Evolutionary conservation across 148 eudicot species (phyloP).

Genomic region (Drosera capensis): DNA sequence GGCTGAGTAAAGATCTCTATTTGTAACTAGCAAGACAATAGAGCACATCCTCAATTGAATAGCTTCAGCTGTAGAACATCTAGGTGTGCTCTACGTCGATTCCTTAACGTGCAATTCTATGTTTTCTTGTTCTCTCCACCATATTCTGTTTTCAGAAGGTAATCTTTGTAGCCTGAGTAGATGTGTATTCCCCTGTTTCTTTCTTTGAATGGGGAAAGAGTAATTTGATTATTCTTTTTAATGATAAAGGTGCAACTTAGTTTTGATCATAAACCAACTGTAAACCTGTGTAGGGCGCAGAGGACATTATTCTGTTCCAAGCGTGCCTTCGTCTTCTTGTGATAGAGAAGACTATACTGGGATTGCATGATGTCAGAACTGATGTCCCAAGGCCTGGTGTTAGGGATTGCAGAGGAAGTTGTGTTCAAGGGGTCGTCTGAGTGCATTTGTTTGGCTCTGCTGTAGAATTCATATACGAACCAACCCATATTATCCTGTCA

Average conservation of each 20-base stretch:
- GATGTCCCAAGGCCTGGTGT: background rate
- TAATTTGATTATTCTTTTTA: slow-evolving; percentile 1
- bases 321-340: slow-evolving; percentile 47
- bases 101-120: no score
- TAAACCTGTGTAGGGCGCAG: slow-evolving; percentile 44
- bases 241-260: background rate
- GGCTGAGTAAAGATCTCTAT: no score
- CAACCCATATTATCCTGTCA: background rate
- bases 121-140: no score
- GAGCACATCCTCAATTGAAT: no score
- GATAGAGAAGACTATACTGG: slow-evolving; percentile 72
- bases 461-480: background rate
- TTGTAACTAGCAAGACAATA: no score
- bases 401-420: background rate
- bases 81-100: no score
- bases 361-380: slow-evolving; percentile 21
- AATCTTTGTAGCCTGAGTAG: no score
- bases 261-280: background rate
- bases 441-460: background rate
- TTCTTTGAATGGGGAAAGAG: background rate
- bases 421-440: background rate
- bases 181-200: no score
- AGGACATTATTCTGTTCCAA: slow-evolving; percentile 36
- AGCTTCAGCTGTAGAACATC: no score
- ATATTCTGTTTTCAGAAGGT: no score